phyloP scores from a whole-genome alignment of 1,139 yeast genomes.

The Kurtzmaniella quercitrusa region DNA sequence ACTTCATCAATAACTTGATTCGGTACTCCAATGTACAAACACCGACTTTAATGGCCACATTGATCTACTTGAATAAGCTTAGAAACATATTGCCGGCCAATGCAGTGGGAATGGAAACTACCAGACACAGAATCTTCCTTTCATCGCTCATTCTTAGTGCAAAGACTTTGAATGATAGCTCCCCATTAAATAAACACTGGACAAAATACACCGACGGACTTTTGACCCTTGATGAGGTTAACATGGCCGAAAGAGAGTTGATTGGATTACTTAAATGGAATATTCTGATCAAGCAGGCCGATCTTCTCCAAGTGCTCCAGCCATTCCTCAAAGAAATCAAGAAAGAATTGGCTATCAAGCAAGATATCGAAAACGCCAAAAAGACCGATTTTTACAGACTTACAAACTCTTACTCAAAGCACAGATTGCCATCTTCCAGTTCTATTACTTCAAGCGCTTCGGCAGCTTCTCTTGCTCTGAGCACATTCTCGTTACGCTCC shows the following conservation, averaged over 20 bases:
- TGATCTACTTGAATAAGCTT: constrained; percentile 75
- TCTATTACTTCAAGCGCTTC: constrained; percentile 11
- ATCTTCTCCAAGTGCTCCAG: constrained; percentile 62
- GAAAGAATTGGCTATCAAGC: constrained; percentile 21
- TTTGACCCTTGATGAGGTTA: constrained; percentile 71
- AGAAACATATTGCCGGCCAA: constrained; percentile 77
- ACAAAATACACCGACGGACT: constrained; percentile 84
- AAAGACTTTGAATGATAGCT: constrained; percentile 84
- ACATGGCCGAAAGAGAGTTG: constrained; percentile 86
- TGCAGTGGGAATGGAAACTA: constrained; percentile 90
- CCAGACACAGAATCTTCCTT: constrained; percentile 86
- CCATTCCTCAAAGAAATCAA: constrained; percentile 78
- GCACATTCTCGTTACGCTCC: constrained; percentile 14
- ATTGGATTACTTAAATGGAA: constrained; percentile 83
- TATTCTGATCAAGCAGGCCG: constrained; percentile 62
- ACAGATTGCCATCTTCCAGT: constrained; percentile 11
- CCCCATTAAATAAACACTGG: constrained; percentile 96
- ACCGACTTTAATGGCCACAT: constrained; percentile 88
- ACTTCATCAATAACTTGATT: constrained; percentile 69
- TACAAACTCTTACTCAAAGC: constrained; percentile 22
- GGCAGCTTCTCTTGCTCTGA: constrained; percentile 12
- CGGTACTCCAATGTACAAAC: constrained; percentile 88
- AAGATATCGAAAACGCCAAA: constrained; percentile 28
- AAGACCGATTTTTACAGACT: constrained; percentile 38
- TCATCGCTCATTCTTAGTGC: constrained; percentile 88